These are phyloP conservation scores for Trichosporon asahii DNA, from an alignment of 1,284 basidiomycete genomes.

Conservation along the genomic window DNA sequence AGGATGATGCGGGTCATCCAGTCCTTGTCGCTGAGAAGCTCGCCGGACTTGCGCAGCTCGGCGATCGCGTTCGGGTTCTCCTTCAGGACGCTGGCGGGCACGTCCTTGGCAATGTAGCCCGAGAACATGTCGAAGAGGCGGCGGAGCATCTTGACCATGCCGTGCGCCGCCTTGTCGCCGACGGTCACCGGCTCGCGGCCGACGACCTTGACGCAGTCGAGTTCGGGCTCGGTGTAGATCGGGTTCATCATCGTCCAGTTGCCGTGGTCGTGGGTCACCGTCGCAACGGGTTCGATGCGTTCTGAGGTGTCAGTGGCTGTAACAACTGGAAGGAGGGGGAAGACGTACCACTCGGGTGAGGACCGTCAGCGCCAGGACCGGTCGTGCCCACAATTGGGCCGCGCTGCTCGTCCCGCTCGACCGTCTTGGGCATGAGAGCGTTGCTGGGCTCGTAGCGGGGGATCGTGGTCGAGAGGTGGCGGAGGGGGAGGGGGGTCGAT, in stretches of 20 bases:
- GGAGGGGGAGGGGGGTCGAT: background rate
- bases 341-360: slow-evolving; percentile 1
- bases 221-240: slow-evolving; percentile 50
- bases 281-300: slow-evolving; percentile 15
- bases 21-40: slow-evolving; percentile 66
- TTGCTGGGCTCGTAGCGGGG: background rate
- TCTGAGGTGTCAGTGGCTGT: slow-evolving; percentile 2
- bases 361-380: background rate
- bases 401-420: background rate
- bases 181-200: slow-evolving; percentile 64
- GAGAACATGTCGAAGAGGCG: slow-evolving; percentile 63
- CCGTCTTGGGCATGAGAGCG: background rate
- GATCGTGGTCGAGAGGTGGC: background rate
- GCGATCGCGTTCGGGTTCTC: slow-evolving; percentile 53
- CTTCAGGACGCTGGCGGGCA: slow-evolving; percentile 31
- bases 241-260: slow-evolving; percentile 50
- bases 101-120: slow-evolving; percentile 70
- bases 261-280: slow-evolving; percentile 23
- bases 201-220: slow-evolving; percentile 61
- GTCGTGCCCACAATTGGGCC: background rate
- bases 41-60: slow-evolving; percentile 68
- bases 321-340: background rate
- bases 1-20: slow-evolving; percentile 85
- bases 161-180: slow-evolving; percentile 68
- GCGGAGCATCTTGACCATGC: slow-evolving; percentile 60